phyloP scores from a whole-genome alignment of 2,329 filamentous ascomycete genomes.

The Calonectria multiphialidica region DNA sequence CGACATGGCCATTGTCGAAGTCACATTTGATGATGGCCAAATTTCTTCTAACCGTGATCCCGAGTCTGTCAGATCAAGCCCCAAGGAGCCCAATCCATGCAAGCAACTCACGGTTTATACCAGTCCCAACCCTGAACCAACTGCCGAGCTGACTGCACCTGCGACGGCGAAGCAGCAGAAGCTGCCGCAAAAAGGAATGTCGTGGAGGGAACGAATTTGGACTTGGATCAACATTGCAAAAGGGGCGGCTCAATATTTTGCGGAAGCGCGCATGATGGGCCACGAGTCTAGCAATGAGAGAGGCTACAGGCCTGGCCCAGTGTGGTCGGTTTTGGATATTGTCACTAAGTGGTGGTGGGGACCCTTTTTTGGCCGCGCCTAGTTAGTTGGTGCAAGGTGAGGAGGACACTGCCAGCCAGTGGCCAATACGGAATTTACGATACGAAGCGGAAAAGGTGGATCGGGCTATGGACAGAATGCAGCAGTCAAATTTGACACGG shows the following conservation, averaged over 20 bases:
- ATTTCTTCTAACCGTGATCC: too few relatives aligned
- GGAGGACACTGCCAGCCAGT: not conserved
- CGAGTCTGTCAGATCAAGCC: too few relatives aligned
- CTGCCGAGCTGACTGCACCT: not conserved
- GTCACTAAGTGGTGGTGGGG: not conserved
- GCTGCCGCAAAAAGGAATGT: not conserved
- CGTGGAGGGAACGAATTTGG: not conserved
- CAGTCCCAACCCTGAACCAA: not conserved
- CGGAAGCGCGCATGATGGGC: not conserved
- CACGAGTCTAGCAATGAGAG: not conserved
- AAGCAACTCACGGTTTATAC: not conserved
- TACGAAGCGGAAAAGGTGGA: not conserved
- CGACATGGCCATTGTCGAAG: not conserved
- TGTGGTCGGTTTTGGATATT: not conserved
- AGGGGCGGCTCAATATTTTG: not conserved
- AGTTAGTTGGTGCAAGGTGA: not conserved
- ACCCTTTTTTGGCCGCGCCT: not conserved
- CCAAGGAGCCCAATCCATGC: not conserved
- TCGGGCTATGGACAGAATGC: not conserved
- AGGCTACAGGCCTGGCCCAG: not conserved
- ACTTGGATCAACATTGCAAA: not conserved
- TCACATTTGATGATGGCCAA: not conserved
- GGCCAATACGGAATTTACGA: not conserved
- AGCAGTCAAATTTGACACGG: not conserved
- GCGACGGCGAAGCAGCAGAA: not conserved